A percentile compares a stretch with the other conserved stretches of the same genome.
Evolutionary conservation across 306 rosid genomes (phyloP).

Genomic region (Sicyos edulis): DNA sequence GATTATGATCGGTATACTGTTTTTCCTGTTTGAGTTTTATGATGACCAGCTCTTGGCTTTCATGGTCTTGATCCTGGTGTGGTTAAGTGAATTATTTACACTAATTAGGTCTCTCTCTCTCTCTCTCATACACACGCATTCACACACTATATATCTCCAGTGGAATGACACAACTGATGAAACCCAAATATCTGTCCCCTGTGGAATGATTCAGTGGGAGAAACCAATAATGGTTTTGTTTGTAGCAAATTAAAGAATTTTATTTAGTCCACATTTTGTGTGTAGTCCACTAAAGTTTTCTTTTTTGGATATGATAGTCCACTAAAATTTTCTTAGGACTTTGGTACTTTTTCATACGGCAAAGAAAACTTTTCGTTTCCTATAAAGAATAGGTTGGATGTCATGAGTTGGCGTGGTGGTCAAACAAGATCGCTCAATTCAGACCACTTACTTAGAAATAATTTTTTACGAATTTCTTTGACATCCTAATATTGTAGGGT

Average conservation of each 20-base stretch:
- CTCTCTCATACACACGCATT: slow-evolving; percentile 9
- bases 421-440: no score
- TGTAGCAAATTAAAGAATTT: neutral
- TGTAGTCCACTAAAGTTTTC: neutral
- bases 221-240: neutral
- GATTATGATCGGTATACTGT: slow-evolving; percentile 97
- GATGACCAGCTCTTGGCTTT: slow-evolving; percentile 94
- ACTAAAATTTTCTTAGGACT: no score
- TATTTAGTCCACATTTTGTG: neutral
- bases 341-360: no score
- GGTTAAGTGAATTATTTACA: slow-evolving; percentile 94
- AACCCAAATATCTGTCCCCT: neutral
- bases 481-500: no score
- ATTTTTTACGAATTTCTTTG: no score
- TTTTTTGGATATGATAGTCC: no score
- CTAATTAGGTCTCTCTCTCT: slow-evolving; percentile 63
- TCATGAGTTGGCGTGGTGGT: no score
- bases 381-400: no score
- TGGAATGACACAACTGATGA: neutral
- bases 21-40: slow-evolving; percentile 92
- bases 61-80: slow-evolving; percentile 91
- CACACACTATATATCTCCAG: neutral
- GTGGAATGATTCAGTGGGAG: slow-evolving; percentile 10
- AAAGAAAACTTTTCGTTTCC: no score
- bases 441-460: no score